These are phyloP conservation scores for Adansonia rubrostipa DNA, from an alignment of 441 rosid genomes.

Conservation along the genomic window DNA sequence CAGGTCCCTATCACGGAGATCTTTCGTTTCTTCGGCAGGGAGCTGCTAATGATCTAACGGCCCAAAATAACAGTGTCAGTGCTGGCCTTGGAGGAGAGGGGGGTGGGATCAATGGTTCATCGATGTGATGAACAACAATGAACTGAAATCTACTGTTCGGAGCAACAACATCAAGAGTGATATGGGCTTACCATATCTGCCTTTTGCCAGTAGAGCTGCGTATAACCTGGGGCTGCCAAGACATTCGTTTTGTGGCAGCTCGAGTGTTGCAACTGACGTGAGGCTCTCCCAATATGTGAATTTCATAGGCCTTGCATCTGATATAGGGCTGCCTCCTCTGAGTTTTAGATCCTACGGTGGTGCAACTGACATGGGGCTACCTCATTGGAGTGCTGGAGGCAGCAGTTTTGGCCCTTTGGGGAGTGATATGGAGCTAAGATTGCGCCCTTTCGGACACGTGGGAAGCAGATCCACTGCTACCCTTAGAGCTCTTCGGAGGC, in stretches of 20 bases:
- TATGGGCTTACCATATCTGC: too few relatives aligned
- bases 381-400: not conserved
- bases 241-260: not conserved
- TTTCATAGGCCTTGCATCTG: not conserved
- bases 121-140: slow-evolving; percentile 20
- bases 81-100: not conserved
- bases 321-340: not conserved
- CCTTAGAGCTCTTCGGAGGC: too few relatives aligned
- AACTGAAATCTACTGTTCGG: not conserved
- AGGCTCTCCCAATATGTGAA: not conserved
- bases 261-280: not conserved
- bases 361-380: too few relatives aligned
- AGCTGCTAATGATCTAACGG: not conserved
- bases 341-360: too few relatives aligned
- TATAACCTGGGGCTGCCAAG: not conserved
- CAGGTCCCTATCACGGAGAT: not conserved
- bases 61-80: not conserved
- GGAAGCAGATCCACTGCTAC: not conserved
- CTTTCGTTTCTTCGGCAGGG: not conserved
- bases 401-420: not conserved
- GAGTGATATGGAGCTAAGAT: not conserved
- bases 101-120: slow-evolving; percentile 31
- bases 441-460: not conserved
- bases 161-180: too few relatives aligned
- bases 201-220: not conserved